These are phyloP conservation scores for Corylus heterophylla DNA, from an alignment of 306 rosid genomes.

Conservation along the genomic window DNA sequence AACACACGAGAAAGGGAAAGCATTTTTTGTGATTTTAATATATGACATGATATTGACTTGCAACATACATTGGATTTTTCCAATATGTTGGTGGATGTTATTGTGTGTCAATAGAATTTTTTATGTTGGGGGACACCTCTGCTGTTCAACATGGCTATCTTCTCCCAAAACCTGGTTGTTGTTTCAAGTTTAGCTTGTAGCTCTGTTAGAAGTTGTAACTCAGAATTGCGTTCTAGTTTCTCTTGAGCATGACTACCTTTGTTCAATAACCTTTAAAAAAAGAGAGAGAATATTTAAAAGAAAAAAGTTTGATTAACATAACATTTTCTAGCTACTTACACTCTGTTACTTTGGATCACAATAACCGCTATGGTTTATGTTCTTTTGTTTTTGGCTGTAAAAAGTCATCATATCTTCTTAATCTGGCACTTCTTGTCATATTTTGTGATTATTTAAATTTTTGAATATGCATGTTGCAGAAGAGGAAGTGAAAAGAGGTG, in stretches of 20 bases:
- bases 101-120: background rate
- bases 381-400: background rate
- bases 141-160: background rate
- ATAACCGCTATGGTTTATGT: background rate
- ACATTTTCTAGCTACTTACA: background rate
- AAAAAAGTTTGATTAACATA: background rate
- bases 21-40: background rate
- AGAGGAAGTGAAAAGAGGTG: constrained; percentile 49
- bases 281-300: background rate
- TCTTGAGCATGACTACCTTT: background rate
- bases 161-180: background rate
- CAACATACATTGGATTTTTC: background rate
- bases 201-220: background rate
- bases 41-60: background rate
- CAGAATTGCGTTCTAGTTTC: background rate
- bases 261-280: background rate
- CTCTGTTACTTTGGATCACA: background rate
- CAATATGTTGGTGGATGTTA: background rate
- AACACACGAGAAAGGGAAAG: background rate
- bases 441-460: background rate
- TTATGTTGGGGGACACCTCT: background rate
- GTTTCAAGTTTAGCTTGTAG: background rate
- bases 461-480: constrained; percentile 42
- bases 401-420: background rate
- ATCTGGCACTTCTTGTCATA: background rate